These are phyloP conservation scores for Linnemannia elongata DNA, from an alignment of 192 early-diverging fungal genomes.

Conservation along the genomic window DNA sequence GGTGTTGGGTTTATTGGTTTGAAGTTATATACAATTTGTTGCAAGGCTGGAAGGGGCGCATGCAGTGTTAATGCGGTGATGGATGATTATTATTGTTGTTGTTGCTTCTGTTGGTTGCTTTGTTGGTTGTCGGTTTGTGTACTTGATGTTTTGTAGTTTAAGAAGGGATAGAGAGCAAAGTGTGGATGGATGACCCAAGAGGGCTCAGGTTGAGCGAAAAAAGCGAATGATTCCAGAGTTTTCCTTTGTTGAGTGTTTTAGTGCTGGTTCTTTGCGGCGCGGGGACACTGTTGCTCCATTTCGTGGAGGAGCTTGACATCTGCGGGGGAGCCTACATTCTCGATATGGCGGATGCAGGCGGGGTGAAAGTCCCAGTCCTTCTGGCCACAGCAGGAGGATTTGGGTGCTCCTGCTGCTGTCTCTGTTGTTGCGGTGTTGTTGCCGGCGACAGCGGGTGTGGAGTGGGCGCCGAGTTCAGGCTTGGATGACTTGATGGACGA, in stretches of 20 bases:
- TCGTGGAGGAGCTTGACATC: constrained; percentile 37
- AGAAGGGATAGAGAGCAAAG: too few species aligned
- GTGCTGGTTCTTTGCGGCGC: constrained; percentile 5
- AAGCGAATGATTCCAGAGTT: neutral
- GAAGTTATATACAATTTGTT: too few species aligned
- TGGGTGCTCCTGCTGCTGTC: neutral
- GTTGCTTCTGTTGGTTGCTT: too few species aligned
- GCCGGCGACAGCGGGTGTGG: neutral
- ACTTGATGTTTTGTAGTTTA: too few species aligned
- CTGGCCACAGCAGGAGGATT: constrained; percentile 25
- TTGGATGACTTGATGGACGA: neutral
- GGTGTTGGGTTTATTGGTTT: too few species aligned
- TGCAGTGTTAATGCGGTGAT: too few species aligned
- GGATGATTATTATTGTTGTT: too few species aligned
- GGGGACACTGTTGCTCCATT: constrained; percentile 24
- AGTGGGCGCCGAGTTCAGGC: neutral
- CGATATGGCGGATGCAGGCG: constrained; percentile 27
- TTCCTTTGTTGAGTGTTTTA: too few species aligned
- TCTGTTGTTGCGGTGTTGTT: neutral
- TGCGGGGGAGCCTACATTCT: constrained; percentile 31
- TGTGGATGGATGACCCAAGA: too few species aligned
- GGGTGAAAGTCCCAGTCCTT: constrained; percentile 53
- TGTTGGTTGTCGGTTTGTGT: too few species aligned
- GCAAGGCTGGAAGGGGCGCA: too few species aligned
- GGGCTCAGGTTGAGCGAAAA: neutral